A percentile compares a stretch with the other conserved stretches of the same genome.
These are phyloP conservation scores for Adansonia madagascariensis DNA, from an alignment of 441 rosid species.

Conservation along the genomic window DNA sequence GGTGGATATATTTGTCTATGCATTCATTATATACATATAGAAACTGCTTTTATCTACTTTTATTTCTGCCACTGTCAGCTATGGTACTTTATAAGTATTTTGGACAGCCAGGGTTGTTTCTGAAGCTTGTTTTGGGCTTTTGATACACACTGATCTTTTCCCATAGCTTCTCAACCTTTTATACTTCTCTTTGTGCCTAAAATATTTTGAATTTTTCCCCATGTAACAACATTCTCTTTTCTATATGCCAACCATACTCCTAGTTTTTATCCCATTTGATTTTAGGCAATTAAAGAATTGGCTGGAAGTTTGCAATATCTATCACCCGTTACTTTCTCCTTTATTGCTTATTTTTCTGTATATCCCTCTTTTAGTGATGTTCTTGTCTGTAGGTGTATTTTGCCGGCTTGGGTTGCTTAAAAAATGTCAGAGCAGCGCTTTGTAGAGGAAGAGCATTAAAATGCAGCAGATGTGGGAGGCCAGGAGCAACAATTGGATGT, in stretches of 20 bases:
- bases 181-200: background rate
- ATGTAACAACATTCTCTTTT: background rate
- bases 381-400: conserved; percentile 78
- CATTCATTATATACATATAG: background rate
- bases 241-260: background rate
- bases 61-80: background rate
- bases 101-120: background rate
- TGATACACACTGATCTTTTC: background rate
- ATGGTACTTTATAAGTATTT: background rate
- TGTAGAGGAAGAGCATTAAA: conserved; percentile 50
- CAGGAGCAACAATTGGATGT: conserved; percentile 99
- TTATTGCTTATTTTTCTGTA: conserved; percentile 25
- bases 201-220: conserved; percentile 18
- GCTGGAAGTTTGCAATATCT: background rate
- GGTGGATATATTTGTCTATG: background rate
- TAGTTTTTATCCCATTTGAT: background rate
- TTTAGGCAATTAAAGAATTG: background rate
- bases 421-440: conserved; percentile 85
- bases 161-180: background rate
- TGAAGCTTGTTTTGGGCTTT: background rate
- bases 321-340: conserved; percentile 21
- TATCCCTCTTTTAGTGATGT: conserved; percentile 29
- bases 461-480: conserved; percentile 96
- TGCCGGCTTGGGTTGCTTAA: conserved; percentile 96
- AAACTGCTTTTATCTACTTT: background rate